These are phyloP conservation scores for Rhodosorus marinus DNA, from an alignment of 23 red algal species.

Conservation along the genomic window DNA sequence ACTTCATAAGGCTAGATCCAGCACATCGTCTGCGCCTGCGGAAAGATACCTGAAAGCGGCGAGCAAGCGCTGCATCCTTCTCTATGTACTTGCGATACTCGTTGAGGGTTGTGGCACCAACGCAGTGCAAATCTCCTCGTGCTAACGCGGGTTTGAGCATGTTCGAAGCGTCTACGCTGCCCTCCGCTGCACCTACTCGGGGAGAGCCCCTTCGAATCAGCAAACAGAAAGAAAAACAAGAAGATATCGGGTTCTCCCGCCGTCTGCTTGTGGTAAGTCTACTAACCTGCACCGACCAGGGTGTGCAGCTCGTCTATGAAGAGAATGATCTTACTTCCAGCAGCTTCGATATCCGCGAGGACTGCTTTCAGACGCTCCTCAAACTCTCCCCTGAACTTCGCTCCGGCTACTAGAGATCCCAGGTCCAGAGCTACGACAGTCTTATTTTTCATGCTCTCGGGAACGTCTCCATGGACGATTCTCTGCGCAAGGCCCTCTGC, in stretches of 20 bases:
- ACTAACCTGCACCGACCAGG: conserved; percentile 48
- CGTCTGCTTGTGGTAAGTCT: no score
- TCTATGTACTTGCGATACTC: conserved; percentile 66
- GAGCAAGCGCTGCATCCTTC: conserved; percentile 42
- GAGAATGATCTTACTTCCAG: conserved; percentile 13
- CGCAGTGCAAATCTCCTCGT: conserved; percentile 36
- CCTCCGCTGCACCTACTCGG: conserved; percentile 33
- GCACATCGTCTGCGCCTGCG: no score
- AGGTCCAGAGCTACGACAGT: conserved; percentile 29
- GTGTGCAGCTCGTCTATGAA: conserved; percentile 61
- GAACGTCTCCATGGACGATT: conserved; percentile 22
- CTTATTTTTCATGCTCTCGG: conserved; percentile 14
- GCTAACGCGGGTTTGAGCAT: conserved; percentile 48
- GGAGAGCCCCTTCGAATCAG: no score
- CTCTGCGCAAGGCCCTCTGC: conserved; percentile 41
- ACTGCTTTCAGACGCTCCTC: conserved; percentile 28
- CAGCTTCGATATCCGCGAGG: conserved; percentile 18
- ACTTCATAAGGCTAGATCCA: no score
- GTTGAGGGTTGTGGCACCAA: conserved; percentile 34
- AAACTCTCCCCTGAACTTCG: conserved; percentile 42
- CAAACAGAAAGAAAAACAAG: no score
- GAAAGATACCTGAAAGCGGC: conserved; percentile 42
- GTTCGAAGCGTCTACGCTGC: conserved; percentile 22
- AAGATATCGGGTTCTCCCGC: no score
- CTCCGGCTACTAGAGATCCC: conserved; percentile 31